Evolutionary conservation across 345 rosid genomes (phyloP).

Genomic region (Brassica nigra): DNA sequence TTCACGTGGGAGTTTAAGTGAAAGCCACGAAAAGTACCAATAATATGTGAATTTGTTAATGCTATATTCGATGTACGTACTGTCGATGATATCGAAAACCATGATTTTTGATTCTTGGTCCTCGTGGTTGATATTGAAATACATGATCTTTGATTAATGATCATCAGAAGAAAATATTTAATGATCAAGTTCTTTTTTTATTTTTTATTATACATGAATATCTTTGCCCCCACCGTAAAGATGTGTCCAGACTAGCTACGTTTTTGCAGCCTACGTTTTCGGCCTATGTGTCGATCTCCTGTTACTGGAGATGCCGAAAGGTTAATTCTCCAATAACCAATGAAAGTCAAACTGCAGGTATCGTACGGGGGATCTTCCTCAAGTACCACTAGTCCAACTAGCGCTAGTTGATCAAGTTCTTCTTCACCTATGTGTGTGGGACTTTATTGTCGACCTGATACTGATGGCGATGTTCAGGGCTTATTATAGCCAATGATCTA

Average conservation of each 20-base stretch:
- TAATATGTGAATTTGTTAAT: neutral
- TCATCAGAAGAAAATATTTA: conserved; percentile 38
- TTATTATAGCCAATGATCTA: conserved; percentile 10
- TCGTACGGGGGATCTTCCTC: no score
- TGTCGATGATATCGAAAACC: neutral
- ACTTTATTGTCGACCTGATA: conserved; percentile 22
- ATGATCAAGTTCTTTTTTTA: conserved; percentile 13
- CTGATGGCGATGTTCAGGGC: conserved; percentile 33
- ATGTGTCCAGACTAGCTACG: no score
- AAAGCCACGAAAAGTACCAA: neutral
- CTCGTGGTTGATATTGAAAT: conserved; percentile 1
- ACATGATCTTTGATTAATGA: conserved; percentile 21
- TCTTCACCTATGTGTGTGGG: conserved; percentile 29
- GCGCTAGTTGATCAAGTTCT: conserved; percentile 8
- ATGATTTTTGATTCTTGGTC: conserved; percentile 11
- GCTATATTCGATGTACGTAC: conserved; percentile 5
- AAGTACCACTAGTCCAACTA: no score
- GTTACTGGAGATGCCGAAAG: no score
- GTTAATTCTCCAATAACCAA: no score
- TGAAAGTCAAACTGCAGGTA: no score
- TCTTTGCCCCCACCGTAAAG: no score
- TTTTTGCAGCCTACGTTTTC: no score
- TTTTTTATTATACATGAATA: no score
- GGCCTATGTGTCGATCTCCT: no score
- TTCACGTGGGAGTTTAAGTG: neutral